Evolutionary conservation across 2,329 filamentous ascomycete species (phyloP).

Genomic region (Grosmannia clavigera): DNA sequence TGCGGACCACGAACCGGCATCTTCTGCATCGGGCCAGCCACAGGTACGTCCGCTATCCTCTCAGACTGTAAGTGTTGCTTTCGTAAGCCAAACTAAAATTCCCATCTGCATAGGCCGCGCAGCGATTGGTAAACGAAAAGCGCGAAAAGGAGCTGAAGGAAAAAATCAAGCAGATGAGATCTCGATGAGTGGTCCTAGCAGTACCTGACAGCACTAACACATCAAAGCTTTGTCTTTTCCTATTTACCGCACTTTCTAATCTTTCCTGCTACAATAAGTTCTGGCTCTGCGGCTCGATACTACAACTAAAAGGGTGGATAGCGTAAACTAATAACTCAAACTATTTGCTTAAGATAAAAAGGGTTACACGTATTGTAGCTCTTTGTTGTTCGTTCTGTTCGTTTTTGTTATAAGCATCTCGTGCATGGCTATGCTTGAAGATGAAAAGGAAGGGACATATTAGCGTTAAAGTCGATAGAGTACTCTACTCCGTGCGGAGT

Average conservation of each 20-base stretch:
- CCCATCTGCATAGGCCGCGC: constrained; percentile 18
- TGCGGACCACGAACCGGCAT: neutral
- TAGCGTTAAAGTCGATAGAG: neutral
- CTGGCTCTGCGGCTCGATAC: neutral
- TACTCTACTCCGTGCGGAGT: too few relatives aligned
- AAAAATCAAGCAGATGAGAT: constrained; percentile 43
- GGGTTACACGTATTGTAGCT: neutral
- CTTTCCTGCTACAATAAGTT: neutral
- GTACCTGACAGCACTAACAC: constrained; percentile 32
- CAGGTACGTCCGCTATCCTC: constrained; percentile 16
- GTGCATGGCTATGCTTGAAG: neutral
- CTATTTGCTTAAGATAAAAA: neutral
- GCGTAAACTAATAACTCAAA: neutral
- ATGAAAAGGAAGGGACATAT: too few relatives aligned
- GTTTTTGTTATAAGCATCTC: neutral
- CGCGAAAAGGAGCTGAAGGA: constrained; percentile 39
- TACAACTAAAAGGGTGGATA: neutral
- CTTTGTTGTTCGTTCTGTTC: neutral
- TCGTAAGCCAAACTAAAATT: neutral
- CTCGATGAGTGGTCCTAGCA: constrained; percentile 28
- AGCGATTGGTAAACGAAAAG: constrained; percentile 30
- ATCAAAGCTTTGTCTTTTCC: constrained; percentile 20
- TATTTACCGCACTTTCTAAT: neutral
- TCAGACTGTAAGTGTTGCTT: neutral
- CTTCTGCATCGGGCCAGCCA: constrained; percentile 11